phyloP scores from a whole-genome alignment of 768 basidiomycete species.

The Trichaptum fuscoviolaceum region DNA sequence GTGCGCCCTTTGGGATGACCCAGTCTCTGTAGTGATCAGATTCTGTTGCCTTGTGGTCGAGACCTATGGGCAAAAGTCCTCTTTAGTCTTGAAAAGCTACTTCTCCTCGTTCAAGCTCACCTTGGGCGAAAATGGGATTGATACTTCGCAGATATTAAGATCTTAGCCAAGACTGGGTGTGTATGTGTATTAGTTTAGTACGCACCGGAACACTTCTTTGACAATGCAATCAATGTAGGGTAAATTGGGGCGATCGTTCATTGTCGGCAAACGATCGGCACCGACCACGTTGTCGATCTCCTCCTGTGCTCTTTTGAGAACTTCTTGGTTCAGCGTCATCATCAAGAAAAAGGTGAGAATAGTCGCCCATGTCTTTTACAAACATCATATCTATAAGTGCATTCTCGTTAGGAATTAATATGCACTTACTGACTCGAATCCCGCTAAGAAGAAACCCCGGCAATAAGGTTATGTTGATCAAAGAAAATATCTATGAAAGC shows the following conservation, averaged over 20 bases:
- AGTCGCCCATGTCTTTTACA: constrained; percentile 17
- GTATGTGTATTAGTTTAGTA: neutral
- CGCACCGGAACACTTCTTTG: constrained; percentile 17
- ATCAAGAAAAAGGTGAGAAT: constrained; percentile 26
- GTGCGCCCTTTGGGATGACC: neutral
- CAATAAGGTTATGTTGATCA: neutral
- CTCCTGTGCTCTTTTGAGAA: constrained; percentile 21
- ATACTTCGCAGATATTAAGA: neutral
- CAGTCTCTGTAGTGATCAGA: constrained; percentile 5
- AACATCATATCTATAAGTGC: neutral
- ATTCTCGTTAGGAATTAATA: neutral
- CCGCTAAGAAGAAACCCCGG: neutral
- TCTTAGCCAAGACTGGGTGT: neutral
- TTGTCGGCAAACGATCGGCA: constrained; percentile 21
- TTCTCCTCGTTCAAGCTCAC: neutral
- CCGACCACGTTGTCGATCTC: constrained; percentile 25
- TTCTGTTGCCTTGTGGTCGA: constrained; percentile 7
- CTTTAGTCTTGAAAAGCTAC: neutral
- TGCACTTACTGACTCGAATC: neutral
- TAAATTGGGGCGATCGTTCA: constrained; percentile 16
- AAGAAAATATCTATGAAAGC: too few relatives aligned
- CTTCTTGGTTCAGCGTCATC: constrained; percentile 23
- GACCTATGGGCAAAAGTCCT: neutral
- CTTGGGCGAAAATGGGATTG: neutral
- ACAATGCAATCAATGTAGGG: constrained; percentile 22